A percentile compares a stretch with the other conserved stretches of the same genome.
Conservation (phyloP, 1,139 yeast species). For the Pichia sp. region DNA sequence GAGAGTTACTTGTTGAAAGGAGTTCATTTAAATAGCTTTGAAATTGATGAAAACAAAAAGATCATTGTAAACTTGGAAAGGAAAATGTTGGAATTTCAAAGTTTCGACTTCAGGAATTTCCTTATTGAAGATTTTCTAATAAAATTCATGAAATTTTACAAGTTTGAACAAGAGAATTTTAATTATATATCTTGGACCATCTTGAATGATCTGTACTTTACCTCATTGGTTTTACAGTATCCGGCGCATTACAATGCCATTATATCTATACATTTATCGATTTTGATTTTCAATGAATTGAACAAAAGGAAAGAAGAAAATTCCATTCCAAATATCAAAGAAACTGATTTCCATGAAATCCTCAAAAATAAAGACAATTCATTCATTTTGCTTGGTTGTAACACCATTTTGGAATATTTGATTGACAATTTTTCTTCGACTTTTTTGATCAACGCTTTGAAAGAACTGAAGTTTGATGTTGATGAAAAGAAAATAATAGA, state of each 20-base stretch:
- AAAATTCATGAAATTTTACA: conserved; percentile 52
- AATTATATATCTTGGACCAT: conserved; percentile 67
- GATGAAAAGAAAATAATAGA: conserved; percentile 17
- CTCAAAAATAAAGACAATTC: neutral
- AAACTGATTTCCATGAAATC: neutral
- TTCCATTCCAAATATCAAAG: neutral
- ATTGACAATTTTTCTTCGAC: conserved; percentile 21
- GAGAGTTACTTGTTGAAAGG: conserved; percentile 27
- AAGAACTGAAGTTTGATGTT: conserved; percentile 11
- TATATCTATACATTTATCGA: conserved; percentile 49
- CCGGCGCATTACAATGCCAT: conserved; percentile 81
- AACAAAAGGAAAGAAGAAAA: conserved; percentile 8
- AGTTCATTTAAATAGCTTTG: conserved; percentile 14
- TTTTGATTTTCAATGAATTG: conserved; percentile 28
- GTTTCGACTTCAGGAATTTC: conserved; percentile 51
- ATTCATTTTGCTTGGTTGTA: conserved; percentile 26
- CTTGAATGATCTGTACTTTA: conserved; percentile 63
- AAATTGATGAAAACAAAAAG: conserved; percentile 42
- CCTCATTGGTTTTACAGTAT: conserved; percentile 60
- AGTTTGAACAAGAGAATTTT: conserved; percentile 17
- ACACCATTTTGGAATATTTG: conserved; percentile 23
- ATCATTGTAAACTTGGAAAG: conserved; percentile 53
- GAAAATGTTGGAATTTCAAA: conserved; percentile 35
- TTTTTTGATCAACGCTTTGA: conserved; percentile 16
- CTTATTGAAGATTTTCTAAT: conserved; percentile 68